Percentiles rank a stretch among this genome's conserved stretches.
phyloP scores from a whole-genome alignment of 2,329 filamentous ascomycete genomes.

The Trichoderma sp. region DNA sequence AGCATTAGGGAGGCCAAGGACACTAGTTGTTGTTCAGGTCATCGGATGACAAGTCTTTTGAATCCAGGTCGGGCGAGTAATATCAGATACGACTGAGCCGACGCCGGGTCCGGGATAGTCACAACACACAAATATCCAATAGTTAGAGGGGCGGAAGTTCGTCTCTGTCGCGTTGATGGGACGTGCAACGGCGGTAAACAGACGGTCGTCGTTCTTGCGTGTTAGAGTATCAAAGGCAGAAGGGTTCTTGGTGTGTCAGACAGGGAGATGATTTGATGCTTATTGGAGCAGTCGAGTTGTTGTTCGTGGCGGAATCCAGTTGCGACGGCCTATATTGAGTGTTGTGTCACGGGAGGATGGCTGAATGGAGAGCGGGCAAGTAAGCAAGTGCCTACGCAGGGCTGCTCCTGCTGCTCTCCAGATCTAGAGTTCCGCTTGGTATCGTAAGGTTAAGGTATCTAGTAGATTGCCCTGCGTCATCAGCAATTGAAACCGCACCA shows the following conservation, averaged over 20 bases:
- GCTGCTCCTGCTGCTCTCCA: conserved; percentile 10
- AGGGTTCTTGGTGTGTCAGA: background rate
- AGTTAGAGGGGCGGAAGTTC: background rate
- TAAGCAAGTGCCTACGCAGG: background rate
- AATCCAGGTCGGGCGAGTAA: background rate
- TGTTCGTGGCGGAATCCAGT: background rate
- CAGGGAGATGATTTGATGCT: background rate
- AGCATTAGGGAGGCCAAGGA: conserved; percentile 40
- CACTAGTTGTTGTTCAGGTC: conserved; percentile 31
- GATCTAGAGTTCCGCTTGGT: background rate
- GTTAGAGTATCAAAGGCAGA: background rate
- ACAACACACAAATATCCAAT: conserved; percentile 6
- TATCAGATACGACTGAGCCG: background rate
- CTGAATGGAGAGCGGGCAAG: background rate
- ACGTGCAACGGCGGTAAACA: background rate
- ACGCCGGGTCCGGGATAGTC: background rate
- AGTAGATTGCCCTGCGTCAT: conserved; percentile 6
- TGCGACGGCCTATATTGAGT: background rate
- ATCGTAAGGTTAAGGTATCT: background rate
- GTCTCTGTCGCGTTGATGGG: background rate
- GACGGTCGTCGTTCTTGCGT: background rate
- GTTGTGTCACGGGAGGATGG: background rate
- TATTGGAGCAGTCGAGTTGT: background rate
- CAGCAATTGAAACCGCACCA: conserved; percentile 19
- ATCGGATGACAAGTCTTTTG: conserved; percentile 30